phyloP scores from a whole-genome alignment of 495 filamentous ascomycete species.

The Podospora pseudocomata region DNA sequence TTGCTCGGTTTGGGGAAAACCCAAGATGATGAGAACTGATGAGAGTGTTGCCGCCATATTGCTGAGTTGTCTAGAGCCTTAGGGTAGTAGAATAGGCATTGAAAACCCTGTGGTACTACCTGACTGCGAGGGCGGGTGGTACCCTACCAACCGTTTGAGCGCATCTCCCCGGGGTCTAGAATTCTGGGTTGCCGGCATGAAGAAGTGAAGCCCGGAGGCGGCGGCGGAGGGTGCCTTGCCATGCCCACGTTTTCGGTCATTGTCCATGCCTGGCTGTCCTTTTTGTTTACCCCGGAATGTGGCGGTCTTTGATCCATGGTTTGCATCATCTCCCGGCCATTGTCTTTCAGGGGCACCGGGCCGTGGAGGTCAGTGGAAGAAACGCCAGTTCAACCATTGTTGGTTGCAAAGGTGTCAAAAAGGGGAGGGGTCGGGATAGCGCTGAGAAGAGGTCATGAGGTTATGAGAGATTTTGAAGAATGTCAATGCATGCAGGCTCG shows the following conservation, averaged over 20 bases:
- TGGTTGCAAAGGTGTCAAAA: not conserved
- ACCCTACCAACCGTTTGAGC: not conserved
- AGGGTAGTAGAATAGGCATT: not conserved
- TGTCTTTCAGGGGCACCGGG: not conserved
- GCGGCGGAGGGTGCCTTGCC: not conserved
- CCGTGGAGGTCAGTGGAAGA: not conserved
- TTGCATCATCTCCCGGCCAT: not conserved
- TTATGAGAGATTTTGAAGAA: not conserved
- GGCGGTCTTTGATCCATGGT: not conserved
- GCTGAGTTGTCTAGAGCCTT: not conserved
- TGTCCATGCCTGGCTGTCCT: not conserved
- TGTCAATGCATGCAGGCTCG: not conserved
- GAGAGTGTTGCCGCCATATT: not conserved
- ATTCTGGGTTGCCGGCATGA: not conserved
- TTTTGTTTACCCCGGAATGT: not conserved
- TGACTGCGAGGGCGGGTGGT: not conserved
- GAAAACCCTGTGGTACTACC: not conserved
- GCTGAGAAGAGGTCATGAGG: not conserved
- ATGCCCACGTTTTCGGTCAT: not conserved
- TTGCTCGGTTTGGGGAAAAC: not conserved
- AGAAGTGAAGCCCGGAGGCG: not conserved
- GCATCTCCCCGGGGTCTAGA: not conserved
- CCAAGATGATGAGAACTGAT: not conserved
- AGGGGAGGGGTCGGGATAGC: not conserved
- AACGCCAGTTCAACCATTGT: not conserved